phyloP scores from a whole-genome alignment of 192 early-diverging fungal species.

The Backusella sp. region DNA sequence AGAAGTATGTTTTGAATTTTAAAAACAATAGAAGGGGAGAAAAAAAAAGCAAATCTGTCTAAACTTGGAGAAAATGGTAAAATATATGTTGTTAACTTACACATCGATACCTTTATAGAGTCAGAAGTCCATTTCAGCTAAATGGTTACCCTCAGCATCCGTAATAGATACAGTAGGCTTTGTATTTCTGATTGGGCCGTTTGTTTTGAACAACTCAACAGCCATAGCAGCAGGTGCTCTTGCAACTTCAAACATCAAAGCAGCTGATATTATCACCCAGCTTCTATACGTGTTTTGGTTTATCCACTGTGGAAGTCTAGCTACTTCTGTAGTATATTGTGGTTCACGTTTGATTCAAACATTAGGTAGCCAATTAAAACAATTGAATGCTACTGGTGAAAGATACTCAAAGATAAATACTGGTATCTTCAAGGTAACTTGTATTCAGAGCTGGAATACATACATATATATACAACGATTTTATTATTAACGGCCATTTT shows the following conservation, averaged over 20 bases:
- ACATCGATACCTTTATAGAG: conserved; percentile 11
- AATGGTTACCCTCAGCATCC: conserved; percentile 24
- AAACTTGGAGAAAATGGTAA: too few relatives aligned
- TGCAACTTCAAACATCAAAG: neutral
- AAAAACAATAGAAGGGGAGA: too few relatives aligned
- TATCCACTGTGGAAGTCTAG: conserved; percentile 9
- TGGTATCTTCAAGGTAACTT: conserved; percentile 21
- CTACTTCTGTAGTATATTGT: conserved; percentile 14
- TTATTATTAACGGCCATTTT: neutral
- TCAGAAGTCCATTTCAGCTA: conserved; percentile 15
- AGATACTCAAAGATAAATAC: conserved; percentile 16
- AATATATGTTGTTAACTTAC: neutral
- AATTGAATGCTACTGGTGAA: conserved; percentile 17
- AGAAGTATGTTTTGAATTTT: too few relatives aligned
- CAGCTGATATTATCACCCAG: conserved; percentile 11
- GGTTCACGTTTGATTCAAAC: conserved; percentile 17
- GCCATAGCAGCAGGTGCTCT: conserved; percentile 20
- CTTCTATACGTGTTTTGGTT: conserved; percentile 32
- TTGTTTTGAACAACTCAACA: conserved; percentile 20
- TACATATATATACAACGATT: too few relatives aligned
- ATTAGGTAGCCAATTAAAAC: conserved; percentile 10
- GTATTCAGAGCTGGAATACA: too few relatives aligned
- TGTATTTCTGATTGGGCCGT: conserved; percentile 8
- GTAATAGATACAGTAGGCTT: conserved; percentile 23
- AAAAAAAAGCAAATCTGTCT: too few relatives aligned